Base-by-base conservation (phyloP, 768 basidiomycete species). In the Pleurotus cornucopiae region DNA sequence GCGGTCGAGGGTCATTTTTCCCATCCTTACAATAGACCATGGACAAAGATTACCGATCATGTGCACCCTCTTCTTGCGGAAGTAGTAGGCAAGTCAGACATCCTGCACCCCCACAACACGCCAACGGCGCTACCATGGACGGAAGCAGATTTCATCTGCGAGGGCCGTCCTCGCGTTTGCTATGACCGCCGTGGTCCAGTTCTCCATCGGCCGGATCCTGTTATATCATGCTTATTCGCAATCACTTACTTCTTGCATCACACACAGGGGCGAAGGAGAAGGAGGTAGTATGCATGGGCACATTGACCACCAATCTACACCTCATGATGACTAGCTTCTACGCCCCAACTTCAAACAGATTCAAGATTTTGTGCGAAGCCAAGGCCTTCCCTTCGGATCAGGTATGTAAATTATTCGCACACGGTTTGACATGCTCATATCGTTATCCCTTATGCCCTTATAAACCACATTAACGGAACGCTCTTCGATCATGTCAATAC, bases 381-480 rank as follows among this genome's bases (percentile, higher is more conserved):
- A 87, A 82, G 57, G 94, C 95, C 2, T 99, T 99, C 71, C 95
- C 97, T 64, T 95, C 92, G 69, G 97, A 99, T 79, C 90, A 93
- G 77, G 96, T 91, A 55, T 61, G 82, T 52, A 58, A 49, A 52
- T 37, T 37, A 49, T 43, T 39, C 12, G 46, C 47, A n/a, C 34
- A 30, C n/a, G 12, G 34, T 45, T 57, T 58, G 49, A 59, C 46
- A 45, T 39, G 52, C 57, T 23, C 57, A 34, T 11, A 34, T 34
- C 30, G 9, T 34, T 34, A 34, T 34, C 30, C 30, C 30, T 34
- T 34, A 34, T 34, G 0, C 30, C 30, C 11, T 34, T 11, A 34
- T 34, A 4, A 34, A 34, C 30, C 6, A 34, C 30, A 34, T 34
- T 11, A 34, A 34, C 11, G 30, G 30, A 34, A 34, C 30, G 30